Conservation (phyloP, 345 rosid genomes). For the Salix brachista region DNA sequence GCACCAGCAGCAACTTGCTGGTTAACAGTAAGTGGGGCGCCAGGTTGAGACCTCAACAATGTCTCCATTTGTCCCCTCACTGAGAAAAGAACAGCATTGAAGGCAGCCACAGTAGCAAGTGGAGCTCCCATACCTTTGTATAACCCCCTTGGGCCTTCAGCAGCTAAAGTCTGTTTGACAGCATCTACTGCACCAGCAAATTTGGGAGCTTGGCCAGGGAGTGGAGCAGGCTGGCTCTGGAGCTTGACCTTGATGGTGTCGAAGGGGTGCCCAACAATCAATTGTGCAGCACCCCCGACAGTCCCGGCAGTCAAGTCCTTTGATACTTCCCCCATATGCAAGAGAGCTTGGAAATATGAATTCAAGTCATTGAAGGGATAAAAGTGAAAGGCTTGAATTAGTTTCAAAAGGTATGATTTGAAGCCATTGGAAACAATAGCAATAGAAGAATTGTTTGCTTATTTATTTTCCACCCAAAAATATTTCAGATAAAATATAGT, state of each 20-base stretch:
- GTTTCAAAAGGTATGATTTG: not conserved
- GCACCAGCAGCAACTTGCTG: constrained; percentile 86
- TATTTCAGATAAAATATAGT: not conserved
- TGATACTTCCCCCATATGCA: constrained; percentile 82
- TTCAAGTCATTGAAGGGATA: not conserved
- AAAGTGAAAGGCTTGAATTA: not conserved
- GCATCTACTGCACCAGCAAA: constrained; percentile 84
- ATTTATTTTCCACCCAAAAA: not conserved
- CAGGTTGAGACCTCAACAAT: constrained; percentile 74
- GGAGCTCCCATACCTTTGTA: constrained; percentile 99
- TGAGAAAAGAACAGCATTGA: constrained; percentile 89
- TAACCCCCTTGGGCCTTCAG: constrained; percentile 91
- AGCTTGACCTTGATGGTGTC: constrained; percentile 99
- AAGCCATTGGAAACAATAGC: not conserved
- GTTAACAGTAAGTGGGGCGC: constrained; percentile 64
- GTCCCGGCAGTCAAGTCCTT: constrained; percentile 92
- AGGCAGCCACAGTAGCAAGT: constrained; percentile 93
- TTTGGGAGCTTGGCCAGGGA: constrained; percentile 75
- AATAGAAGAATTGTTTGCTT: not conserved
- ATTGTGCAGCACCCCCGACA: constrained; percentile 90
- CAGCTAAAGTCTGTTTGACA: constrained; percentile 72
- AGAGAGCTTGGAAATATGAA: not conserved
- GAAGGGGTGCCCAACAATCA: constrained; percentile 87
- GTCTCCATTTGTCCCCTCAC: constrained; percentile 95
- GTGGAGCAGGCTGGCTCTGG: constrained; percentile 87